Evolutionary conservation across 768 basidiomycete species (phyloP), one percentile per base, ranked within the genome.

Genomic region (Hypholoma fasciculare): DNA sequence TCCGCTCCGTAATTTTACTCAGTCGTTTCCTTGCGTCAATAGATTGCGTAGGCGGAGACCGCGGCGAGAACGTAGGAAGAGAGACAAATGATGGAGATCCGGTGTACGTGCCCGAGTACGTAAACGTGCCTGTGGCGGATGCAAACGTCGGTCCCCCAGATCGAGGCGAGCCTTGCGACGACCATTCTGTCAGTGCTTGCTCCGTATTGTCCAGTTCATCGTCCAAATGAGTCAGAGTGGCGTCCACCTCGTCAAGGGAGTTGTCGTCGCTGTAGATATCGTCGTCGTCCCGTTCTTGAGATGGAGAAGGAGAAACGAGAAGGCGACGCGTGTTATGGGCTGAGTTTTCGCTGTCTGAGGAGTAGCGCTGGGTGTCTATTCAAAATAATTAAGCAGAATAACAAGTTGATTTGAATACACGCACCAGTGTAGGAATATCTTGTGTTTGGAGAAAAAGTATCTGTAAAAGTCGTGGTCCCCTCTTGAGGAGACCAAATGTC

Each of bases 1-100:
- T 91, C 47, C 79, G 82, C 68, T 94, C 92, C 3, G 90, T 83
- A 58, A 94, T 94, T 2, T 82, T 87, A 66, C 91, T 93, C 17
- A 93, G 77, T 9, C 84, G 82, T 46, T 70, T 67, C n/a, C 73
- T 65, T 3, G 77, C 74, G 55, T 76, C 74, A 7, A 65, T 59
- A 17, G 66, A 61, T 2, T 75, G 74, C 13, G 74, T 65, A 50
- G 68, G 65, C 23, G 74, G 68, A 34, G 77, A 72, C 17, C 77
- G 74, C 38, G 70, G 70, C 27, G 69, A 69, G 51, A 75, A 61
- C 2, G 75, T 74, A 6, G 80, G 81, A 19, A 79, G 69, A 14
- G 78, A 78, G 1, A 77, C 72, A 58, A 75, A 80, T 4, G 82
- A 82, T 9, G 78, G 76, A 26, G 80, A 80, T 37, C 79, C 78